These are phyloP conservation scores for Austropuccinia psidii DNA, from an alignment of 1,284 basidiomycete species.

Conservation along the genomic window DNA sequence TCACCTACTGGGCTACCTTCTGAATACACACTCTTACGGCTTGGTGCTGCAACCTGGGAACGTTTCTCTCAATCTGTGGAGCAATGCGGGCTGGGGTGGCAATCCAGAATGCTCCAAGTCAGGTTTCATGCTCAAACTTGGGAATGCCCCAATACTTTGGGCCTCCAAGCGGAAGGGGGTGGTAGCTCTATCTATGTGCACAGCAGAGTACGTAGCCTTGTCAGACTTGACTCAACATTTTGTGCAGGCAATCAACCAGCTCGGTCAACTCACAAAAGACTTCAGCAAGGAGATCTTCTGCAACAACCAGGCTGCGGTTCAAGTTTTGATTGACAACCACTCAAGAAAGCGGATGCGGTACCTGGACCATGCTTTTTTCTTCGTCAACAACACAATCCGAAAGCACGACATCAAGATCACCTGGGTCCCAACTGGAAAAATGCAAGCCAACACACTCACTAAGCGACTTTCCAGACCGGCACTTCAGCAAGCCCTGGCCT, in stretches of 20 bases:
- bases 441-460: neutral
- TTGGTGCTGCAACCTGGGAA: neutral
- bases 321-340: neutral
- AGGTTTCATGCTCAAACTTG: neutral
- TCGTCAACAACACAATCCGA: neutral
- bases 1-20: neutral
- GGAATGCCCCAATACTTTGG: no score
- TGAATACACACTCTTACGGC: neutral
- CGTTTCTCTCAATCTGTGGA: neutral
- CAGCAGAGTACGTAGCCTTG: neutral
- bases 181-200: neutral
- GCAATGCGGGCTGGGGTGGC: slow-evolving; percentile 5
- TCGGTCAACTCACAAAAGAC: neutral
- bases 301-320: neutral
- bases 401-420: neutral
- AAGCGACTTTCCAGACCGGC: no score
- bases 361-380: neutral
- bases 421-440: neutral
- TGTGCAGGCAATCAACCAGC: neutral
- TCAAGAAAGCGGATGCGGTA: neutral
- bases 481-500: no score
- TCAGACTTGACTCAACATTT: neutral
- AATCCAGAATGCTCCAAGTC: neutral
- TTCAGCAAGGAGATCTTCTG: neutral
- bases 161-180: neutral